Evolutionary conservation across 352 stramenopile genomes (phyloP).

Genomic region (Thalassiosira mediterranea): DNA sequence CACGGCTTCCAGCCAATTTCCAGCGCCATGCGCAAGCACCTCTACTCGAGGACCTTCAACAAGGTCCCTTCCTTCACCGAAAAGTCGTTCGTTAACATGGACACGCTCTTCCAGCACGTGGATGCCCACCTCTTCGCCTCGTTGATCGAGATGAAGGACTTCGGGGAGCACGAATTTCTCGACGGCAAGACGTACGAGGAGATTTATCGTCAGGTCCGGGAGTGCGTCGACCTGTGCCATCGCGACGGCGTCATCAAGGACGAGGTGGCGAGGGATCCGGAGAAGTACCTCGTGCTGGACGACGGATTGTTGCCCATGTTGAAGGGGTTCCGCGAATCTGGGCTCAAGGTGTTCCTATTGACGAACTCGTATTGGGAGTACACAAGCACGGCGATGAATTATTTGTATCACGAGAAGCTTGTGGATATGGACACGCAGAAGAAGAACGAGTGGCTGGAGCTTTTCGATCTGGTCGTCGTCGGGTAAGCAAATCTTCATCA

Average conservation of each 20-base stretch:
- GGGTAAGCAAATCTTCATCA: no score
- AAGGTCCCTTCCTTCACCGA: constrained; percentile 69
- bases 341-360: constrained; percentile 86
- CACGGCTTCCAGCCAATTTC: constrained; percentile 85
- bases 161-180: constrained; percentile 72
- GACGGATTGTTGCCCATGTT: constrained; percentile 83
- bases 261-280: constrained; percentile 81
- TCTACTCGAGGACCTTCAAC: constrained; percentile 77
- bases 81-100: constrained; percentile 72
- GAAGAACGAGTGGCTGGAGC: constrained; percentile 77
- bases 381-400: constrained; percentile 87
- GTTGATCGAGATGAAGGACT: constrained; percentile 86
- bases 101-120: constrained; percentile 88
- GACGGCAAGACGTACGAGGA: constrained; percentile 85
- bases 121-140: constrained; percentile 86
- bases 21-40: constrained; percentile 65
- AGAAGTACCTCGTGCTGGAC: constrained; percentile 85
- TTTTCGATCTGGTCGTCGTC: constrained; percentile 79
- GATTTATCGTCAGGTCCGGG: constrained; percentile 84
- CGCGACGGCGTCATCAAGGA: constrained; percentile 88
- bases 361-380: constrained; percentile 89
- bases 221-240: constrained; percentile 87
- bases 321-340: constrained; percentile 61
- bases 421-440: constrained; percentile 38
- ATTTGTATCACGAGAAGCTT: constrained; percentile 62